Percentiles rank a stretch among this genome's conserved stretches.
Evolutionary conservation across 2,329 filamentous ascomycete genomes (phyloP).

Genomic region (Cordyceps cicadae): DNA sequence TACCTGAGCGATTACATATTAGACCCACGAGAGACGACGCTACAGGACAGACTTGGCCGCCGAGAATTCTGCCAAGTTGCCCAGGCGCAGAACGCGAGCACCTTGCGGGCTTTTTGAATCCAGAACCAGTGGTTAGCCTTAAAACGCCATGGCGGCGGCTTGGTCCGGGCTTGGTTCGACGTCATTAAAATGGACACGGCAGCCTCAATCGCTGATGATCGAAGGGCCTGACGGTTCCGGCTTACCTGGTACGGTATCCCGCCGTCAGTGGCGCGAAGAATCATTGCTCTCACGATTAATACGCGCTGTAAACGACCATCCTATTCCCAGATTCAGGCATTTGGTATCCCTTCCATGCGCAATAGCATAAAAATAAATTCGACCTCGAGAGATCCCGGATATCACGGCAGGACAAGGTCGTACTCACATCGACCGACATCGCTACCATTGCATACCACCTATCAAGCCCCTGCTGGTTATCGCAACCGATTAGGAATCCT

Average conservation of each 20-base stretch:
- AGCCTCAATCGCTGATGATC: background rate
- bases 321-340: background rate
- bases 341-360: background rate
- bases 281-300: background rate
- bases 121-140: slow-evolving; percentile 1
- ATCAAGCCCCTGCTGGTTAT: background rate
- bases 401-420: background rate
- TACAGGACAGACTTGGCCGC: background rate
- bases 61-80: background rate
- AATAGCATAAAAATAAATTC: background rate
- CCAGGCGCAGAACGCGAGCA: background rate
- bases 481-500: background rate
- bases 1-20: background rate
- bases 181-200: slow-evolving; percentile 9
- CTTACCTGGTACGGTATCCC: background rate
- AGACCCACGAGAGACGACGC: background rate
- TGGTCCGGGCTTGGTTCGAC: background rate
- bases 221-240: background rate
- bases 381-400: background rate
- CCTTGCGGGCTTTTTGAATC: background rate
- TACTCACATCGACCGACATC: background rate
- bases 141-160: slow-evolving; percentile 2
- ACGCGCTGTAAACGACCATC: background rate
- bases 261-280: background rate
- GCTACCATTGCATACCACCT: background rate